Percentiles rank a stretch among this genome's conserved stretches.
Conservation (phyloP, 495 filamentous ascomycete genomes). For the Hypoxylon fuscum region DNA sequence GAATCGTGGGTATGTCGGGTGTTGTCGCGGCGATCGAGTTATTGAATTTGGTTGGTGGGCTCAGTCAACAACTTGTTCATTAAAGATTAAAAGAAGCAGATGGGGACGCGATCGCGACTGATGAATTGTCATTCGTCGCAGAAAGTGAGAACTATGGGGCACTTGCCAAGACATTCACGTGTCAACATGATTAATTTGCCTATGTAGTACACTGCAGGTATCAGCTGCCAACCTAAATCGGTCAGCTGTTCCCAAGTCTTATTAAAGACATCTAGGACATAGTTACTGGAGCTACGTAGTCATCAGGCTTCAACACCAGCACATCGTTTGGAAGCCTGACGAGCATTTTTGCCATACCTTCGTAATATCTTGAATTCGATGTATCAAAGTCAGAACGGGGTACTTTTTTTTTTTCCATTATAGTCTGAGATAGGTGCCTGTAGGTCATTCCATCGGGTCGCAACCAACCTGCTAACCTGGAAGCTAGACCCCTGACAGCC, state of each 20-base stretch:
- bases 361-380: too few relatives aligned
- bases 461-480: too few relatives aligned
- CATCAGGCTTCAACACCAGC: constrained; percentile 1
- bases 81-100: constrained; percentile 22
- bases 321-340: not conserved
- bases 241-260: too few relatives aligned
- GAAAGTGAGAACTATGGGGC: constrained; percentile 20
- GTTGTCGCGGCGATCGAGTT: constrained; percentile 41
- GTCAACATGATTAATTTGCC: constrained; percentile 22
- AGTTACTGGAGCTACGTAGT: constrained; percentile 11
- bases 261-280: not conserved
- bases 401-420: too few relatives aligned
- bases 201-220: too few relatives aligned
- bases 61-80: constrained; percentile 39
- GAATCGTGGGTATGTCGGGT: constrained; percentile 24
- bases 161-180: constrained; percentile 38
- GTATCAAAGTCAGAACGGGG: too few relatives aligned
- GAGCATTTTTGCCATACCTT: too few relatives aligned
- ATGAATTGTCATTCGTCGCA: constrained; percentile 30
- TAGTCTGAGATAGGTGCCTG: too few relatives aligned
- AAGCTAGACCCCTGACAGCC: too few relatives aligned
- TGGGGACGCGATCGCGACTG: constrained; percentile 47
- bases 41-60: constrained; percentile 36
- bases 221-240: too few relatives aligned
- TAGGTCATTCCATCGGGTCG: too few relatives aligned